Base-by-base conservation (phyloP, 352 stramenopile genomes). In the Phytopythium delawarense region DNA sequence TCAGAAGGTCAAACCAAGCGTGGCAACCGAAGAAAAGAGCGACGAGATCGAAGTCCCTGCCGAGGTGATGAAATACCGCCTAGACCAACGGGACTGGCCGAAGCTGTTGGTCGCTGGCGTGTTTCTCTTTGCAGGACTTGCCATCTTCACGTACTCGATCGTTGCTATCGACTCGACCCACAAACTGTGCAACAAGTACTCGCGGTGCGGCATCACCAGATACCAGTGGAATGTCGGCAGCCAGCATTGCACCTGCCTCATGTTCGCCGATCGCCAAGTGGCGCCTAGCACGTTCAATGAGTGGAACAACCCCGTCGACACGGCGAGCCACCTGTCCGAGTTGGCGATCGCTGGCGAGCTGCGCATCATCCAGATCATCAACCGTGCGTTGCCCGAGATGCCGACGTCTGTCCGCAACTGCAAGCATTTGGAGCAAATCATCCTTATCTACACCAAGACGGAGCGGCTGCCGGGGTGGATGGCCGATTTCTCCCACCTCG, bases 281-380 rank as follows among this genome's bases (percentile, higher is more conserved):
- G 51, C 53, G 1, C 70, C 76, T 2, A 61, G 40, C 16, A 74
- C 67, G 20, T 83, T 71, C 28, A 62, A 63, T 0, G 69, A 83
- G n/a, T 87, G 75, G 78, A 65, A 55, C 0, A 56, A 80, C 21
- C 74, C 75, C 4, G 66, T 69, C 1, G 74, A 85, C 30, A 71
- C 65, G 4, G 74, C 74, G 0, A 28, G 52, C 0, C 62, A 78
- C 16, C 67, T 85, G 0, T 59, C 60, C 1, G 52, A 67, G 8
- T 39, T 85, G 0, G 71, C 78, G 0, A 44, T 63, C 2, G 64
- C 70, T 8, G 78, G 75, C 1, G 61, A 87, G 16, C 57, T 87
- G 16, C 69, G 68, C 9, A 74, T 73, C 15, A 59, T 85, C 30
- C 72, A 85, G 62, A 69, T 88, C 39, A 74, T 84, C 39, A 88